phyloP scores from a whole-genome alignment of 2,329 filamentous ascomycete genomes.

The Allantophomopsis cytisporea region DNA sequence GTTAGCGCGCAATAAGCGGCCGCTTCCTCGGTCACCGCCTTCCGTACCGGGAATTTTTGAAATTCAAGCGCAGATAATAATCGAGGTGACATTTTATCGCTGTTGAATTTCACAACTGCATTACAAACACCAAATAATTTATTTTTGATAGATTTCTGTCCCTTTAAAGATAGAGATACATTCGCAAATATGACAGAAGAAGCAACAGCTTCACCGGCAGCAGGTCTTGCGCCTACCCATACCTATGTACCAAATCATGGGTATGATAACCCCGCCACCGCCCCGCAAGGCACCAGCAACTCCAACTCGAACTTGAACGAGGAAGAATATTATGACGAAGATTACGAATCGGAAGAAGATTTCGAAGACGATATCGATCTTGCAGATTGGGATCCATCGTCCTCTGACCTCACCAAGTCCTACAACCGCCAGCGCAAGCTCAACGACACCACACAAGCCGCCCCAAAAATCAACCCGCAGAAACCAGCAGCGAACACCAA shows the following conservation, averaged over 20 bases:
- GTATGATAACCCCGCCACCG: constrained; percentile 23
- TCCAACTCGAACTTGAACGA: constrained; percentile 18
- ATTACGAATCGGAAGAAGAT: constrained; percentile 35
- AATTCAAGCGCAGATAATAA: neutral
- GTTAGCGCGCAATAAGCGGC: too few species aligned
- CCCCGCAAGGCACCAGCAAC: constrained; percentile 16
- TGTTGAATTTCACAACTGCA: neutral
- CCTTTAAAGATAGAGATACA: neutral
- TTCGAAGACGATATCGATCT: constrained; percentile 48
- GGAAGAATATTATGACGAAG: constrained; percentile 27
- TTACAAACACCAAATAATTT: neutral
- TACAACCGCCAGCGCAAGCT: constrained; percentile 70
- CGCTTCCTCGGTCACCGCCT: too few species aligned
- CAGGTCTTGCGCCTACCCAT: constrained; percentile 29
- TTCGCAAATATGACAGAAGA: constrained; percentile 4
- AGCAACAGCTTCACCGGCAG: constrained; percentile 19
- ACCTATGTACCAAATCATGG: constrained; percentile 33
- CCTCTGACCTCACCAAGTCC: constrained; percentile 66
- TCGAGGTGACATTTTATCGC: neutral
- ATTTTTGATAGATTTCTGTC: neutral
- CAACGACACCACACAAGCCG: constrained; percentile 29
- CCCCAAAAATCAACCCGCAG: constrained; percentile 62
- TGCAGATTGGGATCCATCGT: constrained; percentile 38
- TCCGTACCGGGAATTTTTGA: neutral
- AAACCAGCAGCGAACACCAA: constrained; percentile 69